Percentiles rank a stretch among this genome's conserved stretches.
Evolutionary conservation across 768 basidiomycete species (phyloP).

Genomic region (Boletus rubescentipes): DNA sequence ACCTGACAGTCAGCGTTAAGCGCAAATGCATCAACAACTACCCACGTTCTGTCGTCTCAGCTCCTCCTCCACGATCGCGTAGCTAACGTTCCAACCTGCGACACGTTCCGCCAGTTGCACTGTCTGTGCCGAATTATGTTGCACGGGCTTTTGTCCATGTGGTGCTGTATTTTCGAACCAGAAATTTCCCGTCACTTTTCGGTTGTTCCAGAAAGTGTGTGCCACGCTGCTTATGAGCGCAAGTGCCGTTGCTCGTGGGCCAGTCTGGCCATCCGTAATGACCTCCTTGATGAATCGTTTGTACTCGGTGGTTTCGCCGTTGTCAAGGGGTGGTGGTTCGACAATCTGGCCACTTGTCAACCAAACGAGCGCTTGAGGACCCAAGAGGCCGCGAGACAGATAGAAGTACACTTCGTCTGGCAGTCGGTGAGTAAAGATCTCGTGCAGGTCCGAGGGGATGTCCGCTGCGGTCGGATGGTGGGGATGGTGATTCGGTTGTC

Average conservation of each 20-base stretch:
- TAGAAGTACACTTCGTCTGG: conserved; percentile 98
- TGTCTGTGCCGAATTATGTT: conserved; percentile 77
- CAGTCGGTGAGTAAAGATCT: conserved; percentile 90
- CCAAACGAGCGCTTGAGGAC: conserved; percentile 92
- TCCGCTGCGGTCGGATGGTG: conserved; percentile 81
- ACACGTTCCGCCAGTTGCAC: conserved; percentile 87
- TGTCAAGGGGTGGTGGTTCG: conserved; percentile 87
- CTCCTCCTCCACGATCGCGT: conserved; percentile 87
- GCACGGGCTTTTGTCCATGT: conserved; percentile 54
- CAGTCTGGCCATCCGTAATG: conserved; percentile 91
- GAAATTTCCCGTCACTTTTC: conserved; percentile 70
- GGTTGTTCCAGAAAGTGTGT: conserved; percentile 78
- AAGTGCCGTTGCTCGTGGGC: conserved; percentile 87
- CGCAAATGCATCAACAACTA: conserved; percentile 22
- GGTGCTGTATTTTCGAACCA: conserved; percentile 66
- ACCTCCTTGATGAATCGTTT: conserved; percentile 94
- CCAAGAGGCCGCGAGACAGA: conserved; percentile 86
- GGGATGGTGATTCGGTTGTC: conserved; percentile 54
- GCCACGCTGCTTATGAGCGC: conserved; percentile 82
- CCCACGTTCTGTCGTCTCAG: conserved; percentile 94
- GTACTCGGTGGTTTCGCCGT: conserved; percentile 94
- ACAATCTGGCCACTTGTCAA: conserved; percentile 83
- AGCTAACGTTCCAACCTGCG: conserved; percentile 85
- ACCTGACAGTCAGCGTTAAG: conserved; percentile 25
- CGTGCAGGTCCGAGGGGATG: conserved; percentile 87